These are phyloP conservation scores for Saccharomycopsis synnaedendra DNA, from an alignment of 805 yeast species.

Conservation along the genomic window DNA sequence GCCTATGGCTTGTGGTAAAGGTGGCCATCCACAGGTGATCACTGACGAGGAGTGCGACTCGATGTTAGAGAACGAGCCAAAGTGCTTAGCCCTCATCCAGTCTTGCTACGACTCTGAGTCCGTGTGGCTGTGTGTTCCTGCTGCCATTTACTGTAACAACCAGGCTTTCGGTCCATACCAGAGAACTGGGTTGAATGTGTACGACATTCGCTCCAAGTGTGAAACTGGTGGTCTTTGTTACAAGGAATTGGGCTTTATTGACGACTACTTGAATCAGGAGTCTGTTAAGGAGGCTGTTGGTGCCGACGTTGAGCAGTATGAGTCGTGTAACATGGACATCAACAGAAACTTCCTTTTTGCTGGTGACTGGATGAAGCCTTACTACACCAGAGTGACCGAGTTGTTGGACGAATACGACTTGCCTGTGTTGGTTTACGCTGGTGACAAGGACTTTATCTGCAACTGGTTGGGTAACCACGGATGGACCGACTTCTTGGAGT, in stretches of 20 bases:
- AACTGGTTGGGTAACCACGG: slow-evolving; percentile 88
- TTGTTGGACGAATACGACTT: slow-evolving; percentile 39
- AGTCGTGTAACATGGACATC: slow-evolving; percentile 72
- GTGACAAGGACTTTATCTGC: slow-evolving; percentile 87
- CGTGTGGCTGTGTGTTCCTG: slow-evolving; percentile 85
- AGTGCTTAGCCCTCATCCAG: slow-evolving; percentile 67
- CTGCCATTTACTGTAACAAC: slow-evolving; percentile 81
- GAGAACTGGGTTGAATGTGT: slow-evolving; percentile 82
- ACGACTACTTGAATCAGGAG: slow-evolving; percentile 65
- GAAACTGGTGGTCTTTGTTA: slow-evolving; percentile 62
- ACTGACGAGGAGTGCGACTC: slow-evolving; percentile 68
- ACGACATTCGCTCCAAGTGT: slow-evolving; percentile 79
- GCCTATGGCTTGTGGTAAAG: slow-evolving; percentile 94
- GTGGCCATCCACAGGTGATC: slow-evolving; percentile 69
- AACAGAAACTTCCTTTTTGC: slow-evolving; percentile 72
- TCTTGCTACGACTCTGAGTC: slow-evolving; percentile 67
- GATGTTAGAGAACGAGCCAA: slow-evolving; percentile 57
- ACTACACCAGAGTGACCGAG: slow-evolving; percentile 61
- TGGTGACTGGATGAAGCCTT: slow-evolving; percentile 92
- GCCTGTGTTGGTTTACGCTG: slow-evolving; percentile 86
- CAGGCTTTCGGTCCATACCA: slow-evolving; percentile 76
- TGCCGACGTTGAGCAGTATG: slow-evolving; percentile 73
- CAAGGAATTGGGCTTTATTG: slow-evolving; percentile 62
- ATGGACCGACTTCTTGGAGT: slow-evolving; percentile 60
- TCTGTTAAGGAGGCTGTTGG: slow-evolving; percentile 77